phyloP scores from a whole-genome alignment of 805 yeast species.

The Maudiozyma pseudohumilis region DNA sequence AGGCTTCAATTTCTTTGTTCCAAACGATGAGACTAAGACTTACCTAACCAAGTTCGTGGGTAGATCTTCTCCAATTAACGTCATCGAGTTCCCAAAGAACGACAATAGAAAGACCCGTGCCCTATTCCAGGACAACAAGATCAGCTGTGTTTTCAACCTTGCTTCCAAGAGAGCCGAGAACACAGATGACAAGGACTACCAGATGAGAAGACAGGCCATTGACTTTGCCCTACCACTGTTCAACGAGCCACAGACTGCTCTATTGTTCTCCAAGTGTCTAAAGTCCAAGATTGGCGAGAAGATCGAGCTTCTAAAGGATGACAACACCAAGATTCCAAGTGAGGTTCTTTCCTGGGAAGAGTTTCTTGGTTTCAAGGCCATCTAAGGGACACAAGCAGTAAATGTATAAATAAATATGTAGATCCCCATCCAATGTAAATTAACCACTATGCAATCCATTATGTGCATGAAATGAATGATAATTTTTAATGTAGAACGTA shows the following conservation, averaged over 20 bases:
- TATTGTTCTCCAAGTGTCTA: constrained; percentile 77
- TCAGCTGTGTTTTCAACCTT: constrained; percentile 83
- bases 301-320: constrained; percentile 37
- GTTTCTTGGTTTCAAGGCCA: constrained; percentile 88
- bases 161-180: constrained; percentile 84
- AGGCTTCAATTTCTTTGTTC: constrained; percentile 70
- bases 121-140: constrained; percentile 77
- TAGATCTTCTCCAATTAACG: constrained; percentile 34
- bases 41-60: constrained; percentile 47
- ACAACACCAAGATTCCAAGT: constrained; percentile 52
- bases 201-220: constrained; percentile 98
- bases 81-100: constrained; percentile 83
- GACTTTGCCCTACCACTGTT: constrained; percentile 94
- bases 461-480: too few species aligned
- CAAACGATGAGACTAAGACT: constrained; percentile 59
- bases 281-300: constrained; percentile 52
- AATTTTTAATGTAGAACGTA: too few species aligned
- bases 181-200: constrained; percentile 79
- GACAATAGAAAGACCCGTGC: constrained; percentile 92
- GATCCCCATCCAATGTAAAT: too few species aligned
- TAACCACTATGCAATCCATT: too few species aligned
- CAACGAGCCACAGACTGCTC: constrained; percentile 91
- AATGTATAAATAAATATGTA: constrained; percentile 1
- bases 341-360: constrained; percentile 97
- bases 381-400: constrained; percentile 22